Base-by-base conservation (phyloP, 306 rosid genomes). In the Quercus variabilis region DNA sequence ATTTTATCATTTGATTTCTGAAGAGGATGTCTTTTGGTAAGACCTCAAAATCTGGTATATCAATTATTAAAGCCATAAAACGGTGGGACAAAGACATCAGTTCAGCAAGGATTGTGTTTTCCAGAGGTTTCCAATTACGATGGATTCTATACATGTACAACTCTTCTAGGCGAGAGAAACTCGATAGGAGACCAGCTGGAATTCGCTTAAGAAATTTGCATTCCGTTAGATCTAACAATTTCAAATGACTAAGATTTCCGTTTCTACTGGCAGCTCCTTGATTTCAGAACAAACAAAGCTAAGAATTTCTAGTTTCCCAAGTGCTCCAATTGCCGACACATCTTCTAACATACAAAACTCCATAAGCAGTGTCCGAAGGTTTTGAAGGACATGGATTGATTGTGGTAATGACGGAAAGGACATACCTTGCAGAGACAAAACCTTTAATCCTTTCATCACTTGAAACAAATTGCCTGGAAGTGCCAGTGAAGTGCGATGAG, bases 121-220 rank as follows among this genome's bases (percentile, higher is more conserved):
- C 30, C 43, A 10, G 5, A 15, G 20, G 19, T 18, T 33, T 10
- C 72, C 52, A 26, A 26, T 26, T 26, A 26, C 28, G 28, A 26
- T 26, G 28, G 28, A 26, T 26, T 26, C 28, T 26, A 26, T 26
- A 26, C 30, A 19, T 38, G 55, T 35, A 46, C 12, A 67, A 33
- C 21, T 67, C 72, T 67, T 67, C n/a, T 28, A 67, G n/a, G 2
- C n/a, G 11, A 12, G 52, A 20, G 6, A 43, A 71, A 5, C 57
- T 0, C 0, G 59, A 71, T 49, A 71, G 21, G 8, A 71, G 57
- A 43, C 28, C 54, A 11, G 6, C 3, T 46, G 59, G 18, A 43
- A 71, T 46, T 14, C 6, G n/a, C 3, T n/a, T 0, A 43, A 71
- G 75, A n/a, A 0, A 0, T 0, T 0, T 0, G 21, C 75, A 71